phyloP scores from a whole-genome alignment of 805 yeast genomes.

The Ogataea salicorniae region DNA sequence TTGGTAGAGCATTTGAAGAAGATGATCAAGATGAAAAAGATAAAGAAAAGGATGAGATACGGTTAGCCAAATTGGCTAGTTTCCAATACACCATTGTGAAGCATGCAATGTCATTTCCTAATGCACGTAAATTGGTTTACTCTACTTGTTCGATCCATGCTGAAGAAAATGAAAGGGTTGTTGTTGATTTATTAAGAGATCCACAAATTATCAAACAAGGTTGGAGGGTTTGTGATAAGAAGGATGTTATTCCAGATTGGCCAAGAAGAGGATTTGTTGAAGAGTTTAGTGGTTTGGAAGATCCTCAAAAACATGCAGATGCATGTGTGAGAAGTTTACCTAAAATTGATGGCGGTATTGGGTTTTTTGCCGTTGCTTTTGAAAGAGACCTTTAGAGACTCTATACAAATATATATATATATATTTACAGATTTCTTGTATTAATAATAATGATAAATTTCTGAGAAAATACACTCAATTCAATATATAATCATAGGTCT shows the following conservation, averaged over 20 bases:
- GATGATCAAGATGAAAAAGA: conserved; percentile 43
- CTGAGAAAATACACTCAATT: not conserved
- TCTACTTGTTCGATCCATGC: conserved; percentile 95
- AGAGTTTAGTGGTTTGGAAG: conserved; percentile 53
- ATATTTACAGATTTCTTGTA: not conserved
- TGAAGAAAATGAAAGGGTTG: conserved; percentile 92
- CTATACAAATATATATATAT: not conserved
- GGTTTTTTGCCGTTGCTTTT: conserved; percentile 94
- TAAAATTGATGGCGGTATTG: conserved; percentile 94
- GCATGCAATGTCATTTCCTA: conserved; percentile 83
- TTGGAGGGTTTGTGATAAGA: conserved; percentile 64
- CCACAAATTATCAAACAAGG: conserved; percentile 57
- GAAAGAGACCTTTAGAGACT: conserved; percentile 37
- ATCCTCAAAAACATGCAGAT: conserved; percentile 59
- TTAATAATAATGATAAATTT: not conserved
- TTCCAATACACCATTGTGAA: conserved; percentile 85
- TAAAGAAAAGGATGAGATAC: conserved; percentile 35
- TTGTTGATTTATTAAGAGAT: conserved; percentile 68
- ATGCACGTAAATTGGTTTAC: conserved; percentile 73
- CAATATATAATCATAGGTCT: no score
- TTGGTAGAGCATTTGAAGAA: conserved; percentile 75
- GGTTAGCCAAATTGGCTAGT: conserved; percentile 70
- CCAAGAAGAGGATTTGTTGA: conserved; percentile 72
- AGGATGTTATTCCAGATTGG: conserved; percentile 78
- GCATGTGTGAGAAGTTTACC: conserved; percentile 87